A percentile compares a stretch with the other conserved stretches of the same genome.
Evolutionary conservation across 2,329 filamentous ascomycete genomes (phyloP).

Genomic region (Mycosphaerella sp.): DNA sequence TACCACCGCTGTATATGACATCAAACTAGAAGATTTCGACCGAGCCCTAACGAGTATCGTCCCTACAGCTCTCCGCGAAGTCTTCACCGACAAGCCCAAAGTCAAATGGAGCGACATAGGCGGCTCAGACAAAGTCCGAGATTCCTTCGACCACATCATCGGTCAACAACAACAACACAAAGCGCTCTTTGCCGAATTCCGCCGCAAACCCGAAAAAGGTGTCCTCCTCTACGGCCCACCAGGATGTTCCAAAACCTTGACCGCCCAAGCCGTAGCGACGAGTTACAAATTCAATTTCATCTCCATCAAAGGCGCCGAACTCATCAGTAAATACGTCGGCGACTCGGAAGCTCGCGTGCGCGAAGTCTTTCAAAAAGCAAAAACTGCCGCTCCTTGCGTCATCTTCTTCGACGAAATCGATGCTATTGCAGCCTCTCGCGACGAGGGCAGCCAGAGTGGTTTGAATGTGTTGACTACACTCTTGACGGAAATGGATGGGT

Average conservation of each 20-base stretch:
- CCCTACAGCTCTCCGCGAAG: constrained; percentile 81
- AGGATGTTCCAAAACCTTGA: constrained; percentile 90
- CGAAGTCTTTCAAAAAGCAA: constrained; percentile 77
- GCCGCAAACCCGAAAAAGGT: constrained; percentile 61
- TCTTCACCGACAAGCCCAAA: constrained; percentile 80
- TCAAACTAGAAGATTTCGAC: constrained; percentile 7
- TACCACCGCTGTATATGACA: neutral
- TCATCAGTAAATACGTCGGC: constrained; percentile 95
- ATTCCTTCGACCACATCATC: constrained; percentile 51
- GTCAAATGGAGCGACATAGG: constrained; percentile 84
- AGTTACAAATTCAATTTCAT: constrained; percentile 91
- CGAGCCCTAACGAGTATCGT: constrained; percentile 43
- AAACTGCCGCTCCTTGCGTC: constrained; percentile 80
- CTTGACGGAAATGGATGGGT: constrained; percentile 93
- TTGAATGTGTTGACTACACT: constrained; percentile 85
- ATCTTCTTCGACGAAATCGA: constrained; percentile 98
- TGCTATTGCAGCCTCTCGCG: constrained; percentile 60
- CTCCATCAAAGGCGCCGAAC: constrained; percentile 85
- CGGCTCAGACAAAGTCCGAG: constrained; percentile 70
- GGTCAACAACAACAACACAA: constrained; percentile 29
- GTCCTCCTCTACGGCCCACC: constrained; percentile 87
- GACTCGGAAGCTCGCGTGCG: constrained; percentile 84
- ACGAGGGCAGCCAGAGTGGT: constrained; percentile 45
- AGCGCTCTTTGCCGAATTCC: constrained; percentile 34
- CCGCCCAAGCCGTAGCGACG: constrained; percentile 82